A percentile compares a stretch with the other conserved stretches of the same genome.
Conservation (phyloP, 139 green algal genomes). For the Chloropicon primus region DNA sequence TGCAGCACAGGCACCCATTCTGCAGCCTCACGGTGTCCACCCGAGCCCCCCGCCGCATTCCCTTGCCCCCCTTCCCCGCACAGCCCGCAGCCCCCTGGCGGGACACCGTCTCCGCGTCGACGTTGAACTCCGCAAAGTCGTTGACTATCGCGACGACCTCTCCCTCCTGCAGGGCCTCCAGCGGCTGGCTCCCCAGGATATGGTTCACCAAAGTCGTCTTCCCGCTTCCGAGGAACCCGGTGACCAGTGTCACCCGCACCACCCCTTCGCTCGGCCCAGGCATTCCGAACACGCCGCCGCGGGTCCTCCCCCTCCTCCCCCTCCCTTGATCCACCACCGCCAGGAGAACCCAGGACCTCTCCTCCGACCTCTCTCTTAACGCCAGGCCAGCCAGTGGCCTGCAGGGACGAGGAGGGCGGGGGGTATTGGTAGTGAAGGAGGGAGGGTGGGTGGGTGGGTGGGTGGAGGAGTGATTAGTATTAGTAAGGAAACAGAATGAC, state of each 20-base stretch:
- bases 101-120: conserved; percentile 65
- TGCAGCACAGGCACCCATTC: conserved; percentile 97
- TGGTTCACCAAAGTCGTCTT: conserved; percentile 51
- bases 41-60: conserved; percentile 8
- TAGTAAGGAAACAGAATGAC: no score
- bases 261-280: no score
- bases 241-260: conserved; percentile 29
- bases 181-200: conserved; percentile 9
- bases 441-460: no score
- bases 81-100: background rate
- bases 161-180: conserved; percentile 11
- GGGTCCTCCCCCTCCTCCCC: no score
- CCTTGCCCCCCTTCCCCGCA: conserved; percentile 8
- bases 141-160: conserved; percentile 87
- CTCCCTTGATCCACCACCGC: no score
- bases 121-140: conserved; percentile 62
- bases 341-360: no score
- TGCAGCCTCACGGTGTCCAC: conserved; percentile 83
- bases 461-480: no score
- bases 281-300: no score
- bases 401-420: no score
- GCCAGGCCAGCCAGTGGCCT: no score
- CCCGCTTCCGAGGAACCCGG: conserved; percentile 45
- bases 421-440: no score
- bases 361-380: no score